phyloP scores from a whole-genome alignment of 73 alveolate genomes.

The Tetrahymena elliotti region DNA sequence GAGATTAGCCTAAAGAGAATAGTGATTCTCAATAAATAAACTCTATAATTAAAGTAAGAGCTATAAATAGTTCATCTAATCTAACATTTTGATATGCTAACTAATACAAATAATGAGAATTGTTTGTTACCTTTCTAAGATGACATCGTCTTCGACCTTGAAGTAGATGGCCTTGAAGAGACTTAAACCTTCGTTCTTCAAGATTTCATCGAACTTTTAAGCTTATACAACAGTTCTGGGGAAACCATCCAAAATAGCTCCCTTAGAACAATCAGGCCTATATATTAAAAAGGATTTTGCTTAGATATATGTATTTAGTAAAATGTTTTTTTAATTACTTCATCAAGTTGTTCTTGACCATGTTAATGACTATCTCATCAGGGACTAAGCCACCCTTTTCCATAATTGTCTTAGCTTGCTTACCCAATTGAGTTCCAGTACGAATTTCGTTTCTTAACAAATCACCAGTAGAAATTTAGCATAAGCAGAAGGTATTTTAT shows the following conservation, averaged over 20 bases:
- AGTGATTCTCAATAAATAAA: neutral
- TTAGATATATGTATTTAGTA: neutral
- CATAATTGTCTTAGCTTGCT: constrained; percentile 66
- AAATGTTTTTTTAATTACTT: constrained; percentile 6
- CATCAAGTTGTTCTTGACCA: constrained; percentile 28
- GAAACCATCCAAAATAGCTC: constrained; percentile 74
- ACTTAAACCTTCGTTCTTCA: constrained; percentile 12
- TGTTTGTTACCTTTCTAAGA: constrained; percentile 22
- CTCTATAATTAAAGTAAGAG: neutral
- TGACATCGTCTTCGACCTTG: constrained; percentile 50
- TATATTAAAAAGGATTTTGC: neutral
- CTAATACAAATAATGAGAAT: neutral
- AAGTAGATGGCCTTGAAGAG: constrained; percentile 56
- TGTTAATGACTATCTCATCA: constrained; percentile 61
- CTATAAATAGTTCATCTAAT: neutral
- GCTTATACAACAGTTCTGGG: constrained; percentile 73
- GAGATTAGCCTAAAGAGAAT: neutral
- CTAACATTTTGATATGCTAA: neutral
- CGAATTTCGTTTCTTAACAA: constrained; percentile 70
- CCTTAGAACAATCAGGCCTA: constrained; percentile 75
- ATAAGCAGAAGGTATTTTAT: constrained; percentile 26
- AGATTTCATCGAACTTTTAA: constrained; percentile 56
- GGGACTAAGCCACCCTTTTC: constrained; percentile 72
- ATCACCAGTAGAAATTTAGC: constrained; percentile 77
- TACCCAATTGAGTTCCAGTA: constrained; percentile 68